phyloP scores from a whole-genome alignment of 345 rosid species.

The Barbarea vulgaris region DNA sequence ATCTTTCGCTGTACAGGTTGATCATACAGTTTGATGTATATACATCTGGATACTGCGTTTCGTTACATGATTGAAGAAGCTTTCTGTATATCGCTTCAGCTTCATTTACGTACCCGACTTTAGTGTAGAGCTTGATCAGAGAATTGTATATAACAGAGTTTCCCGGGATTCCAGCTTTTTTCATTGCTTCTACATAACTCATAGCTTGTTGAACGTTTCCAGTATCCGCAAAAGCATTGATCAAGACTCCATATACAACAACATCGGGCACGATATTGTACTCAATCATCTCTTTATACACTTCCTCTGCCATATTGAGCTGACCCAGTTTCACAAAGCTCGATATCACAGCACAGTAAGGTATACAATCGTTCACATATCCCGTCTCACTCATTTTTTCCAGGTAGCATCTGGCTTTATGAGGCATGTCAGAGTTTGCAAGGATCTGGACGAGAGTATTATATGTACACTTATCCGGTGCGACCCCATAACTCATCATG shows the following conservation, averaged over 20 bases:
- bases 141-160: slow-evolving; percentile 68
- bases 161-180: slow-evolving; percentile 57
- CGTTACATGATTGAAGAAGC: slow-evolving; percentile 37
- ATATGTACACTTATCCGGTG: slow-evolving; percentile 75
- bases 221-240: slow-evolving; percentile 79
- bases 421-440: slow-evolving; percentile 62
- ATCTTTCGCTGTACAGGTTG: slow-evolving; percentile 71
- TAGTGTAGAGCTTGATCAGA: slow-evolving; percentile 83
- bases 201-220: slow-evolving; percentile 69
- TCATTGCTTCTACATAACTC: slow-evolving; percentile 61
- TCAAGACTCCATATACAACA: slow-evolving; percentile 73
- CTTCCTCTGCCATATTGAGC: slow-evolving; percentile 63
- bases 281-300: slow-evolving; percentile 66
- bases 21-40: slow-evolving; percentile 85
- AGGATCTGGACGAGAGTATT: slow-evolving; percentile 69
- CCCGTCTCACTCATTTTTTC: slow-evolving; percentile 73
- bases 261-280: slow-evolving; percentile 61
- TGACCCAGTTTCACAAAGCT: slow-evolving; percentile 73
- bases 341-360: slow-evolving; percentile 75
- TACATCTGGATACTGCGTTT: slow-evolving; percentile 48
- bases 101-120: slow-evolving; percentile 74
- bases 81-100: slow-evolving; percentile 71
- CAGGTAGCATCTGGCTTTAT: slow-evolving; percentile 56
- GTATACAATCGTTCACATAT: slow-evolving; percentile 69
- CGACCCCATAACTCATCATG: slow-evolving; percentile 63